Base-by-base conservation (phyloP, 1,284 basidiomycete genomes). In the Veloporphyrellus conicus region DNA sequence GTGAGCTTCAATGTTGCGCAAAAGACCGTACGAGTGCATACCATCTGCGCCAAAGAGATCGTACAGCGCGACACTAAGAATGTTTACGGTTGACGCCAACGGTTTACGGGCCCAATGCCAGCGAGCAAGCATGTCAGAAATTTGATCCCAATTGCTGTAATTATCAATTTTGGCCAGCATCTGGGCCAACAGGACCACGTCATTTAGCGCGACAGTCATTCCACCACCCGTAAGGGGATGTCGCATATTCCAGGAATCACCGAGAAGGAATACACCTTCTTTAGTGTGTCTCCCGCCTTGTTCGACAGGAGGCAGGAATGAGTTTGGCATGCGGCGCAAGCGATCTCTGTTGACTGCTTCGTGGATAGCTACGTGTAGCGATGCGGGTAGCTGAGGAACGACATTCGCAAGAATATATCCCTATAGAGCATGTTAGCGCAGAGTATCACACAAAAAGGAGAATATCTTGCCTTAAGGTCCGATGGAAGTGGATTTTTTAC, bases 181-280 rank as follows among this genome's bases (percentile, higher is more conserved):
- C 23, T 81, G 71, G 0, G 82, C 77, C 9, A 96, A 74, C 18
- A 89, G 62, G 15, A 92, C 83, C 14, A 88, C 87, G 57, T 96
- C 93, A 62, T 84, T 78, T 47, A 96, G 74, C 2, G 91, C 92
- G 36, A 95, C 93, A 1, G 91, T 93, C 93, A 97, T 97, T 6
- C 93, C 93, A 16, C 92, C 95, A 10, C 96, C 96, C 0, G 95
- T 99, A 11, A 99, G 76, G 0, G 96, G 95, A 69, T 99, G 96
- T 1, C 96, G 87, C 94, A 99, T 99, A 67, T 99, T 99, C 87
- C 93, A 95, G 1, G 95, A 86, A 67, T 99, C 96, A 5, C 96
- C 96, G 34, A 97, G 76, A 48, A 99, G 79, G 54, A 99, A 76
- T 8, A 85, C 84, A 18, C 94, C 93, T 45, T 82, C 74, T 52